Evolutionary conservation across 1,139 yeast genomes (phyloP).

Genomic region (Blastobotrys illinoisensis): DNA sequence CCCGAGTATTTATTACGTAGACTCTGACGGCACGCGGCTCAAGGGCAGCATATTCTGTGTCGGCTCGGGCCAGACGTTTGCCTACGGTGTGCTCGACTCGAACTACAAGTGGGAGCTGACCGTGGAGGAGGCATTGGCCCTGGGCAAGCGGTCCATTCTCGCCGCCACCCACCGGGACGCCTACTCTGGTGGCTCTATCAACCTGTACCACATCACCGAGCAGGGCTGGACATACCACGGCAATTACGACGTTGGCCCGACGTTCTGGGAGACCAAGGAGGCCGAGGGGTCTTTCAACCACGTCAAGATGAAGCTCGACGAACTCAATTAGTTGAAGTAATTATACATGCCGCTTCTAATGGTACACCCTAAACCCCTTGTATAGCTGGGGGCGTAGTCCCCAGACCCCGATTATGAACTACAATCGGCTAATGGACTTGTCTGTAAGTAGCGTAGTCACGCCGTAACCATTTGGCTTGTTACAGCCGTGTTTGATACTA

Average conservation of each 20-base stretch:
- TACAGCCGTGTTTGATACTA: no score
- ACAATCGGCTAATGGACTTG: no score
- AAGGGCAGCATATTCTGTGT: slow-evolving; percentile 96
- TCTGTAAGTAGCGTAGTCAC: no score
- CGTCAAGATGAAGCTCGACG: neutral
- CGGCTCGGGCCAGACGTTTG: slow-evolving; percentile 98
- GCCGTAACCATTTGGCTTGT: no score
- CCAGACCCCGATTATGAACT: neutral
- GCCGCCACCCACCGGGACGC: slow-evolving; percentile 99
- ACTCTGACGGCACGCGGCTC: slow-evolving; percentile 93
- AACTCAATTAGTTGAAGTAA: neutral
- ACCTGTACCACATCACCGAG: slow-evolving; percentile 88
- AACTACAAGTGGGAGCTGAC: slow-evolving; percentile 84
- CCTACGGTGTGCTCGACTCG: slow-evolving; percentile 96
- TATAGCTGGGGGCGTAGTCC: neutral
- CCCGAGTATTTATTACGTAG: slow-evolving; percentile 92
- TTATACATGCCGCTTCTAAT: neutral
- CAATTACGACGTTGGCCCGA: slow-evolving; percentile 84
- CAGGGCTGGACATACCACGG: slow-evolving; percentile 96
- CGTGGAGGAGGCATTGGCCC: slow-evolving; percentile 87
- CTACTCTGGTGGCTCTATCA: slow-evolving; percentile 94
- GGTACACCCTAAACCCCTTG: no score
- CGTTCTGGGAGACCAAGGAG: slow-evolving; percentile 88
- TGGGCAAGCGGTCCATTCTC: slow-evolving; percentile 91
- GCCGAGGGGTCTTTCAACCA: slow-evolving; percentile 77